Evolutionary conservation across 306 rosid genomes (phyloP).

Genomic region (Lupinus albus): DNA sequence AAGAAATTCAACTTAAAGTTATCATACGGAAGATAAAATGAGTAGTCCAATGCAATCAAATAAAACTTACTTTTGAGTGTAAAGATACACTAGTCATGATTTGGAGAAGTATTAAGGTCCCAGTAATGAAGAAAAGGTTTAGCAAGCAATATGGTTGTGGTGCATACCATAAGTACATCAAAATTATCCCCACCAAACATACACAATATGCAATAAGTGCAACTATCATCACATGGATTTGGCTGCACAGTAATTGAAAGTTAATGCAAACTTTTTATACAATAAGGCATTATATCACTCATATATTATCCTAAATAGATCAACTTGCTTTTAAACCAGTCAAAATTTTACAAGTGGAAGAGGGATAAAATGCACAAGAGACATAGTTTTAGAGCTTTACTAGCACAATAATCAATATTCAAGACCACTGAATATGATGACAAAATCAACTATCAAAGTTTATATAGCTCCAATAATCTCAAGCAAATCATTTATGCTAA

Average conservation of each 20-base stretch:
- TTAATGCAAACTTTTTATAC: neutral
- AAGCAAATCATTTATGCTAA: slow-evolving; percentile 19
- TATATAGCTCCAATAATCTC: neutral
- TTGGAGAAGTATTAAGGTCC: slow-evolving; percentile 90
- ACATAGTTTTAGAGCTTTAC: neutral
- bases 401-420: neutral
- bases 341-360: neutral
- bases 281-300: neutral
- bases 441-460: neutral
- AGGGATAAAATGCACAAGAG: slow-evolving; percentile 1
- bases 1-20: slow-evolving; percentile 11
- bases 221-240: slow-evolving; percentile 71
- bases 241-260: slow-evolving; percentile 55
- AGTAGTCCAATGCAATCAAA: neutral
- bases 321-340: neutral
- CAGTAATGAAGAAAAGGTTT: slow-evolving; percentile 88
- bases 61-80: slow-evolving; percentile 75
- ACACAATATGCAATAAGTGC: slow-evolving; percentile 72
- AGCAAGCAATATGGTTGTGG: slow-evolving; percentile 86
- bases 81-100: slow-evolving; percentile 92
- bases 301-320: neutral
- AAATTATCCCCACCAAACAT: slow-evolving; percentile 72
- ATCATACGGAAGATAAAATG: slow-evolving; percentile 2
- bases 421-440: neutral
- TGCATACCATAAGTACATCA: slow-evolving; percentile 94